Conservation (phyloP, 1,284 basidiomycete genomes). For the Ganoderma sp. region DNA sequence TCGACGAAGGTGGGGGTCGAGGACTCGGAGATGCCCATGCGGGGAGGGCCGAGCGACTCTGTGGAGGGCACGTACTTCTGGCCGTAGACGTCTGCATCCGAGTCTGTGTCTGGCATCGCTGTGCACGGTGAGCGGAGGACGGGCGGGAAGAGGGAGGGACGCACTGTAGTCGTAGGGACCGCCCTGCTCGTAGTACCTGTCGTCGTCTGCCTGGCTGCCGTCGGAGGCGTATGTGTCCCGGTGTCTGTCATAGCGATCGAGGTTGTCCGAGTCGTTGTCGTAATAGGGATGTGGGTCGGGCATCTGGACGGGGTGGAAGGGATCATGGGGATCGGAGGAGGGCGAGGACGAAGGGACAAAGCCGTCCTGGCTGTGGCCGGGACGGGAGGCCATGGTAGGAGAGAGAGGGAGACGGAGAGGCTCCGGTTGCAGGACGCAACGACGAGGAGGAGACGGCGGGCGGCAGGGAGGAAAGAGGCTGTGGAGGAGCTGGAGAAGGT, state of each 20-base stretch:
- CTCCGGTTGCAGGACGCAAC: constrained; percentile 32
- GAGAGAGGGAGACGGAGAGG: constrained; percentile 18
- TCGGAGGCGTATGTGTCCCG: constrained; percentile 75
- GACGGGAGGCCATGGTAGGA: constrained; percentile 38
- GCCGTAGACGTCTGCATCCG: constrained; percentile 74
- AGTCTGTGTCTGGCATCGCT: constrained; percentile 76
- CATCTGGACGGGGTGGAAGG: constrained; percentile 50
- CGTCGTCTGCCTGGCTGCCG: constrained; percentile 67
- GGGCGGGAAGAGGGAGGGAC: constrained; percentile 30
- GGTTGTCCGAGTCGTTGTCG: constrained; percentile 78
- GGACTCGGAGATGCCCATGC: constrained; percentile 65
- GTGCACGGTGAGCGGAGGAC: constrained; percentile 33
- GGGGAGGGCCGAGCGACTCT: constrained; percentile 68
- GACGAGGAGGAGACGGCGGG: constrained; percentile 12
- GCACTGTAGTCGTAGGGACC: constrained; percentile 63
- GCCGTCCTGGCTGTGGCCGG: constrained; percentile 43
- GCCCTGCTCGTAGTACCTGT: constrained; percentile 67
- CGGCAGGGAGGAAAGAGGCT: constrained; percentile 8
- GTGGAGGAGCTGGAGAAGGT: constrained; percentile 10
- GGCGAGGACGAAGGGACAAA: constrained; percentile 41
- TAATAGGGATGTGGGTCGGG: constrained; percentile 57
- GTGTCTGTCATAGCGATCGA: constrained; percentile 56
- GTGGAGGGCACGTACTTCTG: constrained; percentile 72
- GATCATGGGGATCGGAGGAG: constrained; percentile 52
- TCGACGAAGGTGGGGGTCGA: constrained; percentile 69